Percentiles rank a stretch among this genome's conserved stretches.
phyloP scores from a whole-genome alignment of 2,329 filamentous ascomycete genomes.

The Ascocoryne sarcoides region DNA sequence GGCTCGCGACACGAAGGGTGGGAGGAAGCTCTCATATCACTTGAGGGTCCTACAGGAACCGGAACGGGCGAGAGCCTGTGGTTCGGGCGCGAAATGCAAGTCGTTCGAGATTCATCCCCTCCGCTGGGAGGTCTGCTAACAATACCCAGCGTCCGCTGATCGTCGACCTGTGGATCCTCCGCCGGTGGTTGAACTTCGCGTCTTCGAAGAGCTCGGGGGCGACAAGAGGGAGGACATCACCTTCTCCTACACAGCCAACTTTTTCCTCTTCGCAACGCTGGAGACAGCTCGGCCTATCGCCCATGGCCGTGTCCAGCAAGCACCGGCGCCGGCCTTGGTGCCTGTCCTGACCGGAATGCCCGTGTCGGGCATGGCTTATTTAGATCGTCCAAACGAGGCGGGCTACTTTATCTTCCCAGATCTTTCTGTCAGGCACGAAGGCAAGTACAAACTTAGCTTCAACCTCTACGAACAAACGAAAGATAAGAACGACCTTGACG shows the following conservation, averaged over 20 bases:
- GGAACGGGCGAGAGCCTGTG: conserved; percentile 87
- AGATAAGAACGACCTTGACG: conserved; percentile 72
- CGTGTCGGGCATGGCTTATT: conserved; percentile 90
- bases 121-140: conserved; percentile 6
- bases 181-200: conserved; percentile 83
- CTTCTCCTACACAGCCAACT: conserved; percentile 90
- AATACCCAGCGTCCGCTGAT: conserved; percentile 18
- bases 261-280: conserved; percentile 91
- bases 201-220: conserved; percentile 59
- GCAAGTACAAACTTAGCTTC: conserved; percentile 83
- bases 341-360: conserved; percentile 90
- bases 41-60: conserved; percentile 89
- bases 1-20: conserved; percentile 54
- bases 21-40: conserved; percentile 70
- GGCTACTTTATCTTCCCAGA: conserved; percentile 99
- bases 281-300: conserved; percentile 79
- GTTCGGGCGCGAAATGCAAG: conserved; percentile 90
- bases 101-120: not conserved
- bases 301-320: conserved; percentile 64
- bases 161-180: conserved; percentile 41
- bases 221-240: conserved; percentile 54
- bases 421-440: conserved; percentile 90
- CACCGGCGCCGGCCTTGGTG: conserved; percentile 47
- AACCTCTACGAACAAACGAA: conserved; percentile 92
- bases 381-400: conserved; percentile 70